Evolutionary conservation across 768 basidiomycete genomes (phyloP), one percentile per base, ranked within the genome.

Genomic region (Rhodocollybia butyracea): DNA sequence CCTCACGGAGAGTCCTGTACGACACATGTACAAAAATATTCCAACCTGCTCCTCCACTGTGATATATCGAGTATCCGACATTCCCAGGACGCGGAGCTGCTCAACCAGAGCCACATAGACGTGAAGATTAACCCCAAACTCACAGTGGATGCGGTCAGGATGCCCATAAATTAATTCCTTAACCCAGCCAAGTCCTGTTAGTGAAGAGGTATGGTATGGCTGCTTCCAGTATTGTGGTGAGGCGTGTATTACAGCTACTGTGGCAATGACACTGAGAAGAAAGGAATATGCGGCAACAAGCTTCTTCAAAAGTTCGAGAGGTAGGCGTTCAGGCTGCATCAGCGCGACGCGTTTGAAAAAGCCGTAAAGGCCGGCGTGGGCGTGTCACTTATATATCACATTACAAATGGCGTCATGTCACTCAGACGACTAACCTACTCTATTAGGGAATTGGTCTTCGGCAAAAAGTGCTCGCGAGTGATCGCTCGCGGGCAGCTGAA

Each of bases 131-230:
- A 68, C 48, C 3, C 67, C 66, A 36, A 67, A 60, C 22, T 61
- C 54, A 26, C 47, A 42, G 11, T 42, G 36, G 21, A 68, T 65
- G 19, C 60, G 53, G 10, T 66, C 55, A 7, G 63, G 63, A 55
- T 68, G 66, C 1, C 66, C 63, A n/a, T 48, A 6, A 6, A 64
- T 56, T 0, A 68, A 57, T 40, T 67, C 63, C 13, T 40, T 42
- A 7, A 65, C 56, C 64, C 63, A 68, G 3, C 26, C 57, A 39
- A 59, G 39, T 21, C 67, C 63, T 2, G 59, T 59, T 8, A 68
- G 57, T 24, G 48, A 45, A 27, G 65, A 67, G 3, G 63, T 67
- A 24, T 67, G 64, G 39, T 67, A 64, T 2, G 43, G 41, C 31
- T 54, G 54, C 32, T 50, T 57, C 51, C 46, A 54, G 58, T 57